Evolutionary conservation across 1,284 basidiomycete species (phyloP), one percentile per base, ranked within the genome.

Genomic region (Rugosomyces carneus): DNA sequence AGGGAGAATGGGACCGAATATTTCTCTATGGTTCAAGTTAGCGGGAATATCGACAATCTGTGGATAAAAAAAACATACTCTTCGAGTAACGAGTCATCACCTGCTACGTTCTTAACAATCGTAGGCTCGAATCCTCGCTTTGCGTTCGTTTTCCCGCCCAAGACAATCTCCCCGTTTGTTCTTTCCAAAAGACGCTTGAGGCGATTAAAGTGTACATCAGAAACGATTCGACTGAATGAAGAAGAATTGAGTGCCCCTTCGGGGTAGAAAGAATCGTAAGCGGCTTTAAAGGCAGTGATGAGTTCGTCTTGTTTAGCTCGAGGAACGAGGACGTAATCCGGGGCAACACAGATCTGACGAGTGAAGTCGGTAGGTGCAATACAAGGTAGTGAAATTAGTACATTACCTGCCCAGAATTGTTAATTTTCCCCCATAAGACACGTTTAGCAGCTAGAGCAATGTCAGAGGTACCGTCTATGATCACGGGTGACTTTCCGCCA

Each of bases 401-500:
- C 65, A 54, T 59, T 24, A 64, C 56, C 64, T 71, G 89, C 1
- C 89, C 89, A 2, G 75, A 73, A 56, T 90, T 91, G 44, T 75
- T 69, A 27, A 76, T 68, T 62, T 92, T 93, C 37, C 90, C 90
- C 79, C 86, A 90, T 24, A 93, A 65, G 41, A 89, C 70, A 11
- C 87, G 74, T 44, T 72, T 76, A 0, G 82, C 82, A 1, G 78
- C 70, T 16, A 75, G 60, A 27, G 72, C 67, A 42, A 88, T 55
- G 57, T 89, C 78, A 44, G 72, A 72, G 27, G 71, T 75, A 1
- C 81, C 70, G 57, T 93, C 84, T 38, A 95, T 67, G 56, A 93
- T 76, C 6, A 84, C 87, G 1, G 93, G 92, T 10, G 82, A 87
- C 68, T 95, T 95, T 38, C 89, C 89, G 51, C 80, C 48, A 1